These are phyloP conservation scores for Coniella vitis DNA, from an alignment of 2,329 filamentous ascomycete species.

Conservation along the genomic window DNA sequence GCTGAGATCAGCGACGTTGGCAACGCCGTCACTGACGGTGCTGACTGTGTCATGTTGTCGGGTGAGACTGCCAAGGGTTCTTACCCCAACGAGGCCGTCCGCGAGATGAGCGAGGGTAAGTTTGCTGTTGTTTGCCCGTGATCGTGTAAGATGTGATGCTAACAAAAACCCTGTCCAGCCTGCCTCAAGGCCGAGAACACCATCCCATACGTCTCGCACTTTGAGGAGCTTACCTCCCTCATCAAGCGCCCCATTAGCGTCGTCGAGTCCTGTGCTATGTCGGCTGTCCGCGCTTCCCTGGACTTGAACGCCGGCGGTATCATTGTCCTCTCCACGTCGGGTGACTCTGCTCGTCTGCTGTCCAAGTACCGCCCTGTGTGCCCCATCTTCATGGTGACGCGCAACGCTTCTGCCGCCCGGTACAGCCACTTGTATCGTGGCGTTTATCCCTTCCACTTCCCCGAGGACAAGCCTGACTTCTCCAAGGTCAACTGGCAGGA, in stretches of 20 bases:
- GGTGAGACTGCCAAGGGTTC: constrained; percentile 97
- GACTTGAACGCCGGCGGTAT: constrained; percentile 96
- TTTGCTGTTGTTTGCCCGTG: neutral
- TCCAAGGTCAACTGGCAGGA: constrained; percentile 92
- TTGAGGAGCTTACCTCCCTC: constrained; percentile 86
- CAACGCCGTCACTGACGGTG: constrained; percentile 94
- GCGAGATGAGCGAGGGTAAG: constrained; percentile 86
- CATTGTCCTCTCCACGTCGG: constrained; percentile 91
- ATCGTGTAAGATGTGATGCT: neutral
- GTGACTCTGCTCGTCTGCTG: constrained; percentile 86
- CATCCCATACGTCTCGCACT: constrained; percentile 93
- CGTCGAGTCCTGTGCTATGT: constrained; percentile 93
- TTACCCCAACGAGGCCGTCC: constrained; percentile 88
- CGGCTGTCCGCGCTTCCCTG: constrained; percentile 88
- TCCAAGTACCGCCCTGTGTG: constrained; percentile 99
- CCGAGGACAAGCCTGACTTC: constrained; percentile 92
- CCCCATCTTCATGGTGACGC: constrained; percentile 98
- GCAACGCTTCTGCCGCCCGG: constrained; percentile 74
- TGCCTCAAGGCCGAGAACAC: constrained; percentile 95
- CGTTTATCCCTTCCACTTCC: constrained; percentile 95
- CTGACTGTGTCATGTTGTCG: constrained; percentile 99
- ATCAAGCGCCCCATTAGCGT: constrained; percentile 78
- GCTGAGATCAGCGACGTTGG: constrained; percentile 98
- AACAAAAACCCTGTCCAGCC: constrained; percentile 27
- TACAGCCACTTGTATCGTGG: constrained; percentile 95